phyloP scores from a whole-genome alignment of 768 basidiomycete species.

The Leccinum broughii region DNA sequence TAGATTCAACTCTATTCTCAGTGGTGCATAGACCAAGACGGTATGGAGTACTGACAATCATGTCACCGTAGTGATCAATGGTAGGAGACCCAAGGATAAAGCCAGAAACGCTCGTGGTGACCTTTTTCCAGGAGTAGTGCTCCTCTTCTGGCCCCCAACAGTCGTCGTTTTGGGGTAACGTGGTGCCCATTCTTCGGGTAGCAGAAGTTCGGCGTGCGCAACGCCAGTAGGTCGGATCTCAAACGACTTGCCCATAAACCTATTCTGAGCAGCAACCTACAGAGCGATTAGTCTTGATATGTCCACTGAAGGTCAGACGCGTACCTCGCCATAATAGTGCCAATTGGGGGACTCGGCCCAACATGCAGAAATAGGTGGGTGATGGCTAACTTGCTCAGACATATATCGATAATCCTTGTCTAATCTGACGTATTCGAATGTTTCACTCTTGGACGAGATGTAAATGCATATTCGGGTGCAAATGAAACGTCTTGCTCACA shows the following conservation, averaged over 20 bases:
- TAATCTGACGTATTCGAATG: conserved; percentile 88
- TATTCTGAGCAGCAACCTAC: conserved; percentile 94
- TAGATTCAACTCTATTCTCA: conserved; percentile 12
- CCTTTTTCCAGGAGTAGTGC: conserved; percentile 96
- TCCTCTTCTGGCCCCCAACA: conserved; percentile 52
- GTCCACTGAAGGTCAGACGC: not conserved
- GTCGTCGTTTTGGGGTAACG: conserved; percentile 60
- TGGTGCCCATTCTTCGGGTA: conserved; percentile 66
- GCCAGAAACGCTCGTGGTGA: conserved; percentile 86
- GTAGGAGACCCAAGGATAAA: conserved; percentile 89
- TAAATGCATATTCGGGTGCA: not conserved
- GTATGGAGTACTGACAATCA: conserved; percentile 61
- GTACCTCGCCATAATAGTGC: conserved; percentile 88
- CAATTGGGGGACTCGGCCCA: conserved; percentile 89
- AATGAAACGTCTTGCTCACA: conserved; percentile 41
- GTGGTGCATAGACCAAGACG: not conserved
- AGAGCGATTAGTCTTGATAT: conserved; percentile 1
- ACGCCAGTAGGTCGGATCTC: conserved; percentile 96
- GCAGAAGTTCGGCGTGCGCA: conserved; percentile 80
- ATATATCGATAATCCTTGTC: conserved; percentile 91
- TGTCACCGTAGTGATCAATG: conserved; percentile 94
- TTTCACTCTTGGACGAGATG: conserved; percentile 62
- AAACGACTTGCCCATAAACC: conserved; percentile 94
- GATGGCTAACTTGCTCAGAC: conserved; percentile 96
- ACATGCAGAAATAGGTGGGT: conserved; percentile 95